phyloP scores from a whole-genome alignment of 441 rosid species.

The Pelargonium myrrhifolium region DNA sequence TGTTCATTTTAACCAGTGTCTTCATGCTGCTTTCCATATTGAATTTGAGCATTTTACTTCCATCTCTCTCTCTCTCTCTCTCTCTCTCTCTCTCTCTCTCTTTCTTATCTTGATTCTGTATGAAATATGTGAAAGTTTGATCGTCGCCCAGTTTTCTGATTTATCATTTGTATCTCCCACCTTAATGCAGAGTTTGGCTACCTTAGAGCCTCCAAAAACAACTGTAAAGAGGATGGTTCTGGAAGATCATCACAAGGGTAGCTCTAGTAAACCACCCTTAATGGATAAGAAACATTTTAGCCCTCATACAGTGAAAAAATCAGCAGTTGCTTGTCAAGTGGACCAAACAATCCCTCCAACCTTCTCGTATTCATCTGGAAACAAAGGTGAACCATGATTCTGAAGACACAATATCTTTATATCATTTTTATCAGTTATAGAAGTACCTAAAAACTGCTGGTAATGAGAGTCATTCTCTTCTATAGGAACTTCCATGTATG shows the following conservation, averaged over 20 bases:
- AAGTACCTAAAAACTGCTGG: background rate
- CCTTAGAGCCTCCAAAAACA: conserved; percentile 87
- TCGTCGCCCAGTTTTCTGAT: background rate
- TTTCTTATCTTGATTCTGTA: no score
- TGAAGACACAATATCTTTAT: background rate
- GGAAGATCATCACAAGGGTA: conserved; percentile 45
- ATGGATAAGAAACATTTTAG: conserved; percentile 33
- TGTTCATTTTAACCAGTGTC: background rate
- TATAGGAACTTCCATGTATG: no score
- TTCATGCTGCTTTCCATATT: background rate
- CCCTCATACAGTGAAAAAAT: conserved; percentile 26
- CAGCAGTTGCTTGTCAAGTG: conserved; percentile 29
- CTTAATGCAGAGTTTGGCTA: conserved; percentile 67
- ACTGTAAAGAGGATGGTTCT: conserved; percentile 80
- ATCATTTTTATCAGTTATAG: background rate
- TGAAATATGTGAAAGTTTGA: background rate
- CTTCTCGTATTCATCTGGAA: conserved; percentile 27
- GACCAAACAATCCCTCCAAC: conserved; percentile 38
- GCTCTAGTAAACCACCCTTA: conserved; percentile 31
- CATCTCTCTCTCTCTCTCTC: background rate
- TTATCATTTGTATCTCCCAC: conserved; percentile 15
- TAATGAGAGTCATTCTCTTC: no score
- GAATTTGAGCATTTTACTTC: background rate
- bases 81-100: no score
- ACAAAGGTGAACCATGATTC: conserved; percentile 41